A percentile compares a stretch with the other conserved stretches of the same genome.
Evolutionary conservation across 2,329 filamentous ascomycete species (phyloP).

Genomic region (Sporothrix brunneoviolacea): DNA sequence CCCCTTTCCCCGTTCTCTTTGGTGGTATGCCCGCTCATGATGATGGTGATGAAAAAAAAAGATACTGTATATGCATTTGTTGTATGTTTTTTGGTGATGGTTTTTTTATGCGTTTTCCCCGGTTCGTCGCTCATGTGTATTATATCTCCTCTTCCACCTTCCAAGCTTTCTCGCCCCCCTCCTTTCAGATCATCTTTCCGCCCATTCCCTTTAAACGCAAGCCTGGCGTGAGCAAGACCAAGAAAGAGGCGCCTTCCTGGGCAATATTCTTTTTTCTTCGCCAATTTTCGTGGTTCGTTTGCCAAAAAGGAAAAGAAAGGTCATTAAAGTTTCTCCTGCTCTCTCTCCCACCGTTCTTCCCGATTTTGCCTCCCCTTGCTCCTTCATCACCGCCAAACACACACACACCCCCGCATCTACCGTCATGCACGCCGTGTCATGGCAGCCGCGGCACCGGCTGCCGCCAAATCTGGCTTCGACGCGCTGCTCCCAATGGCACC

Average conservation of each 20-base stretch:
- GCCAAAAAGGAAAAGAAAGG: neutral
- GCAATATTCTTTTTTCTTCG: neutral
- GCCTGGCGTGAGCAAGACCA: too few relatives aligned
- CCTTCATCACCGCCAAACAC: too few relatives aligned
- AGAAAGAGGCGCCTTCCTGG: neutral
- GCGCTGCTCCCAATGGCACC: neutral
- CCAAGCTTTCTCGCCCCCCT: too few relatives aligned
- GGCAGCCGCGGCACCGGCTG: constrained; percentile 51
- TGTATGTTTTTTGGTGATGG: neutral
- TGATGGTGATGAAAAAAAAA: neutral
- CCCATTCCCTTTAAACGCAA: too few relatives aligned
- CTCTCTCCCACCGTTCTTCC: too few relatives aligned
- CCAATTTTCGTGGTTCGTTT: constrained; percentile 1
- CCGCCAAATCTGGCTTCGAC: constrained; percentile 51
- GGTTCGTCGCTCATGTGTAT: neutral
- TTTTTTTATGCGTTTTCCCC: neutral
- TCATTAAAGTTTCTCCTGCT: too few relatives aligned
- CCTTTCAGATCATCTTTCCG: too few relatives aligned
- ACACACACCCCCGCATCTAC: too few relatives aligned
- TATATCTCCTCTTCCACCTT: neutral
- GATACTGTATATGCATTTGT: neutral
- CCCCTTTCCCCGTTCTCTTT: too few relatives aligned
- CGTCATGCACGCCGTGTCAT: constrained; percentile 49
- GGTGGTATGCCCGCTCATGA: too few relatives aligned
- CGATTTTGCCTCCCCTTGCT: too few relatives aligned